phyloP scores from a whole-genome alignment of 2,329 filamentous ascomycete species.

The Phaeosphaeria sp. region DNA sequence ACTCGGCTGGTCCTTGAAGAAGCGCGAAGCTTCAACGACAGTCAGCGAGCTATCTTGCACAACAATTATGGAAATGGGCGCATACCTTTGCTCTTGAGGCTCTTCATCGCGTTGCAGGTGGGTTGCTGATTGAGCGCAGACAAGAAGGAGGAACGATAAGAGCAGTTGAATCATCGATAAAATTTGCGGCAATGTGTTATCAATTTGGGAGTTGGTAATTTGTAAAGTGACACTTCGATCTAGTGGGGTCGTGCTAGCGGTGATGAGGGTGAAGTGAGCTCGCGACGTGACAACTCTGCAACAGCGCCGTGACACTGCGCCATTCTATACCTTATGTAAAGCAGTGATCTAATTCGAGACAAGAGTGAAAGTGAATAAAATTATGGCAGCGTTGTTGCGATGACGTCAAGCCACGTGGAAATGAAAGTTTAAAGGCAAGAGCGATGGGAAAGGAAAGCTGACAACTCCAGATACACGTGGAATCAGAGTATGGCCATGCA shows the following conservation, averaged over 20 bases:
- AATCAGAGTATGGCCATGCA: no score
- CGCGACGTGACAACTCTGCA: not conserved
- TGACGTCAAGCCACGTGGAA: slow-evolving; percentile 8
- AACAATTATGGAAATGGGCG: not conserved
- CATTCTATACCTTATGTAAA: not conserved
- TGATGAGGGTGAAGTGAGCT: not conserved
- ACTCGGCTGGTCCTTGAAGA: slow-evolving; percentile 23
- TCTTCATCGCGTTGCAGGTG: slow-evolving; percentile 18
- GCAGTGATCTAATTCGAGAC: not conserved
- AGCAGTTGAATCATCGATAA: not conserved
- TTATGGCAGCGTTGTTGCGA: no score
- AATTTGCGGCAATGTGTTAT: not conserved
- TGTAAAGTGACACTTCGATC: not conserved
- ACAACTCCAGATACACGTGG: no score
- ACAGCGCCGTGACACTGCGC: not conserved
- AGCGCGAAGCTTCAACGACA: slow-evolving; percentile 21
- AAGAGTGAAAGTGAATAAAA: not conserved
- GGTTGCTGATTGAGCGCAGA: not conserved
- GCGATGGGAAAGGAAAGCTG: no score
- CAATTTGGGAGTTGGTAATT: not conserved
- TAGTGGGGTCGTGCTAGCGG: not conserved
- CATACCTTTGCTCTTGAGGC: slow-evolving; percentile 26
- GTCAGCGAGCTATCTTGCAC: not conserved
- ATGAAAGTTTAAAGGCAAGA: not conserved
- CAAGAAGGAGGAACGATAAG: not conserved